A percentile compares a stretch with the other conserved stretches of the same genome.
Evolutionary conservation across 2,329 filamentous ascomycete species (phyloP).

Genomic region (Lasiodiplodia theobromae): DNA sequence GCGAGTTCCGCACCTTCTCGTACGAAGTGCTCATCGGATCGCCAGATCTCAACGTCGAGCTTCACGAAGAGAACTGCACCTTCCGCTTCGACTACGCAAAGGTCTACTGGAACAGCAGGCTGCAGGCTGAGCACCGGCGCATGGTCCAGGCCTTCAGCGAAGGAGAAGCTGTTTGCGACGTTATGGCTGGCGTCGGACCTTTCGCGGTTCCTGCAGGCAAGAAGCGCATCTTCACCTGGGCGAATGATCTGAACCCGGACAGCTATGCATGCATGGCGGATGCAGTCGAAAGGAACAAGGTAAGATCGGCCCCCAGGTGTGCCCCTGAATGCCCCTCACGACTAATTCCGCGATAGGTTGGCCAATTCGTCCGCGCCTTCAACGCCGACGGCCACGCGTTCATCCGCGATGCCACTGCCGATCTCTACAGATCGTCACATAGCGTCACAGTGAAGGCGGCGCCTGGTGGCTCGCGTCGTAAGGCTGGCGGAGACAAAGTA

Average conservation of each 20-base stretch:
- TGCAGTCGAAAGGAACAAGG: constrained; percentile 78
- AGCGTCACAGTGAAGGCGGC: constrained; percentile 26
- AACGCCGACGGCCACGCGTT: constrained; percentile 84
- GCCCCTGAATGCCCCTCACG: neutral
- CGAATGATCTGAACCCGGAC: constrained; percentile 95
- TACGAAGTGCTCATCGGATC: constrained; percentile 89
- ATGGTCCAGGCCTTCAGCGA: constrained; percentile 75
- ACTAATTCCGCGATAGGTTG: constrained; percentile 52
- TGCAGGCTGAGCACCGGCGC: constrained; percentile 87
- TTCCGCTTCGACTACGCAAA: constrained; percentile 95
- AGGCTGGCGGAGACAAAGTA: constrained; percentile 32
- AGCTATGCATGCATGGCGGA: constrained; percentile 76
- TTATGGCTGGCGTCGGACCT: constrained; percentile 96
- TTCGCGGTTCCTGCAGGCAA: constrained; percentile 93
- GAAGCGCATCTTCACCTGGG: constrained; percentile 90
- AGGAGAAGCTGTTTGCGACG: constrained; percentile 90
- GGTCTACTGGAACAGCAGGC: constrained; percentile 96
- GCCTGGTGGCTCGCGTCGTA: constrained; percentile 18
- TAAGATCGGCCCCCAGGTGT: constrained; percentile 8
- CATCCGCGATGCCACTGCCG: constrained; percentile 73
- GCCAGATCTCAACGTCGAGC: constrained; percentile 82
- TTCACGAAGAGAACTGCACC: constrained; percentile 81
- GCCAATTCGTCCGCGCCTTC: constrained; percentile 74
- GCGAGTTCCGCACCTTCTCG: constrained; percentile 86
- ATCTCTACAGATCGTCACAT: constrained; percentile 45